Evolutionary conservation across 2,329 filamentous ascomycete genomes (phyloP).

Genomic region (Epichloe sylvatica): DNA sequence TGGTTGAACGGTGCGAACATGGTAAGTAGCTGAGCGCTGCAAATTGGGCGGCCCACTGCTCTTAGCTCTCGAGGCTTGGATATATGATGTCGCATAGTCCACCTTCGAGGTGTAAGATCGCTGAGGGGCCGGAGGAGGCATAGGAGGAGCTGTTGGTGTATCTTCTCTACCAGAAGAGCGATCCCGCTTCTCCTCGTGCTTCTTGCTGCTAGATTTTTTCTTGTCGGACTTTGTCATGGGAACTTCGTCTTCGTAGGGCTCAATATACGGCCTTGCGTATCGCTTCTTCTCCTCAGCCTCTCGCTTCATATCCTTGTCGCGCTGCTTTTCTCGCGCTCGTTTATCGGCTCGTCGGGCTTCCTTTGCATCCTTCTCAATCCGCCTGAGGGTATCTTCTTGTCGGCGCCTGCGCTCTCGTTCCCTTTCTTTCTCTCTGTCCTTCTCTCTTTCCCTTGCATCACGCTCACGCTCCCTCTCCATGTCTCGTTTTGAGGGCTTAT

Average conservation of each 20-base stretch:
- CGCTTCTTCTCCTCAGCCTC: constrained; percentile 25
- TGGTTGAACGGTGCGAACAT: constrained; percentile 13
- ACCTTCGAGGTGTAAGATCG: constrained; percentile 11
- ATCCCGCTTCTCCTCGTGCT: constrained; percentile 24
- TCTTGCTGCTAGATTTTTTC: constrained; percentile 27
- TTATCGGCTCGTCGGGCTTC: constrained; percentile 22
- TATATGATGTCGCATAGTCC: constrained; percentile 16
- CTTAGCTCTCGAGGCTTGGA: constrained; percentile 19
- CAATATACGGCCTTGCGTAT: constrained; percentile 21
- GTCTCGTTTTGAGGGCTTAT: constrained; percentile 31
- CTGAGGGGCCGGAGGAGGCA: constrained; percentile 12
- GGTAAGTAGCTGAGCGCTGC: constrained; percentile 12
- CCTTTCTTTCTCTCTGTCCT: constrained; percentile 7
- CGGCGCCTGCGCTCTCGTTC: constrained; percentile 11
- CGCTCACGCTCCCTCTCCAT: constrained; percentile 22
- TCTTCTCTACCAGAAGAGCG: constrained; percentile 22
- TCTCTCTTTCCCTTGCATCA: not conserved
- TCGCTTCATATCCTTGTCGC: constrained; percentile 25
- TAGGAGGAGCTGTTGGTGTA: constrained; percentile 9
- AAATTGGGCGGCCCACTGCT: constrained; percentile 5
- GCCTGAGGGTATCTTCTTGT: constrained; percentile 14
- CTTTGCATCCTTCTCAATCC: constrained; percentile 20
- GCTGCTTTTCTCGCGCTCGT: constrained; percentile 20
- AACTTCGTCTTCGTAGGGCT: constrained; percentile 20
- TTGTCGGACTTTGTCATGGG: constrained; percentile 17